Conservation (phyloP, 768 basidiomycete genomes). For the Sporobolomyces pararoseus region DNA sequence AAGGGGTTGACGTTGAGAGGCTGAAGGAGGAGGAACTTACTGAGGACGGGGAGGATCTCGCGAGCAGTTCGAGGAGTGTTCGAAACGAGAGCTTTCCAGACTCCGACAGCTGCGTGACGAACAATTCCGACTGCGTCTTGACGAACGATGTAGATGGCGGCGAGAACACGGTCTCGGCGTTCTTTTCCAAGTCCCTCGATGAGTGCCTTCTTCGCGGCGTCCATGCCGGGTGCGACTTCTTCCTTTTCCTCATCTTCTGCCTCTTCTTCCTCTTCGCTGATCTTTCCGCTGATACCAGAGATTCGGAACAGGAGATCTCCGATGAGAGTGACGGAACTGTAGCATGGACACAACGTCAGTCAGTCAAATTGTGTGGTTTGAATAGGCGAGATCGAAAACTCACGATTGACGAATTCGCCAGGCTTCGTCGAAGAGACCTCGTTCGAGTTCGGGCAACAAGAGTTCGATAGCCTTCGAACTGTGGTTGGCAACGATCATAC, state of each 20-base stretch:
- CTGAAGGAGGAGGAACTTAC: conserved; percentile 49
- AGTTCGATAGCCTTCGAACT: conserved; percentile 86
- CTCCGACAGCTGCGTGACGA: conserved; percentile 83
- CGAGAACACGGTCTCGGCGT: conserved; percentile 82
- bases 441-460: conserved; percentile 86
- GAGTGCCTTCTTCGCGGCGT: conserved; percentile 78
- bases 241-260: conserved; percentile 52
- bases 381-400: conserved; percentile 43
- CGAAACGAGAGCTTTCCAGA: conserved; percentile 96
- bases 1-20: too few relatives aligned
- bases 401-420: conserved; percentile 83
- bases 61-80: conserved; percentile 89
- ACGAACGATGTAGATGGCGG: conserved; percentile 83
- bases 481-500: conserved; percentile 96
- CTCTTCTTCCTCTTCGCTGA: conserved; percentile 61
- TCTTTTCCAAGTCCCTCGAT: conserved; percentile 82
- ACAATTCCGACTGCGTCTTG: conserved; percentile 88
- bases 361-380: conserved; percentile 59
- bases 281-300: conserved; percentile 88
- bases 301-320: conserved; percentile 95
- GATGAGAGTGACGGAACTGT: conserved; percentile 76
- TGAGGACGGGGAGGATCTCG: conserved; percentile 82
- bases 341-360: background rate
- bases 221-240: conserved; percentile 56
- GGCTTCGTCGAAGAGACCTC: conserved; percentile 86